Conservation (phyloP, 768 basidiomycete species). For the Agaricus blazei region DNA sequence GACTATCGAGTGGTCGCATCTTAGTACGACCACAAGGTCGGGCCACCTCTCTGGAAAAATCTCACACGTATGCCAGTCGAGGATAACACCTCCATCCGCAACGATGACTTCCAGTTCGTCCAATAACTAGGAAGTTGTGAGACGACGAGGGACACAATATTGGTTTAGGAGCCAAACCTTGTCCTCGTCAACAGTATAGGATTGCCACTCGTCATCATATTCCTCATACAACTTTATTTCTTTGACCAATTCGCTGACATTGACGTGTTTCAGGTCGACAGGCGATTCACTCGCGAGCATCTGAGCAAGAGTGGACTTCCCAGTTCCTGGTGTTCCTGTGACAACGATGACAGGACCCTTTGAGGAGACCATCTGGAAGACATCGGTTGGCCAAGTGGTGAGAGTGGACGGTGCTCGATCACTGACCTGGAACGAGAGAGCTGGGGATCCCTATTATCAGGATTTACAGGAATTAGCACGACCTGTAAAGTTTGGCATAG, state of each 20-base stretch:
- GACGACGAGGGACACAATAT: background rate
- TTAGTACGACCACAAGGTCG: constrained; percentile 89
- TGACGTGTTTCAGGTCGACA: constrained; percentile 72
- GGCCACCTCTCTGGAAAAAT: constrained; percentile 95
- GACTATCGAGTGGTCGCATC: constrained; percentile 80
- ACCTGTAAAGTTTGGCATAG: no score
- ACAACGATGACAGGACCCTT: constrained; percentile 70
- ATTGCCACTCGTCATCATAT: constrained; percentile 94
- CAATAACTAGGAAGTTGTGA: constrained; percentile 51
- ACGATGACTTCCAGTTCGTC: constrained; percentile 81
- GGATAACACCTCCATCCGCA: constrained; percentile 69
- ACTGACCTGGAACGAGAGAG: no score
- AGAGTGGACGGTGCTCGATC: no score
- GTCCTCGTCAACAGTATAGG: constrained; percentile 93
- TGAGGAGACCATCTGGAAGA: constrained; percentile 1
- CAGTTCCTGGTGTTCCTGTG: constrained; percentile 93
- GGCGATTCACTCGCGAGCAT: constrained; percentile 73
- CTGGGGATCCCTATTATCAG: no score
- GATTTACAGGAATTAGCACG: no score
- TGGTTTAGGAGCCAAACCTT: constrained; percentile 50
- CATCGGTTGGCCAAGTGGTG: background rate
- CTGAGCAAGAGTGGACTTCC: constrained; percentile 90
- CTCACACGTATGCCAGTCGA: constrained; percentile 95
- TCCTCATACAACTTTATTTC: constrained; percentile 74
- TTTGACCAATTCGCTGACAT: constrained; percentile 89